phyloP scores from a whole-genome alignment of 257 asterid genomes.

The Cinchona pubescens region DNA sequence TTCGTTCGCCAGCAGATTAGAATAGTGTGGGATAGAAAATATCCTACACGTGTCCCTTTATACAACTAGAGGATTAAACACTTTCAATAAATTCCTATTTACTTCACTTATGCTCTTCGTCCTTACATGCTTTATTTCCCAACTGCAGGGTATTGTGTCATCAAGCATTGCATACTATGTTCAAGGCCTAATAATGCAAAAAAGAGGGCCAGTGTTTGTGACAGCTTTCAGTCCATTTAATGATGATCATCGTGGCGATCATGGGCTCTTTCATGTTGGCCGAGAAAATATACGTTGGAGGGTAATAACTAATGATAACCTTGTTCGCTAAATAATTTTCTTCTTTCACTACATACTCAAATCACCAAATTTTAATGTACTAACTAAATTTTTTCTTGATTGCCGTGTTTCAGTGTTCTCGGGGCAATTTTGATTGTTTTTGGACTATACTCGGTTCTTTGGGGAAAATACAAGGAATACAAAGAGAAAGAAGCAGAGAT shows the following conservation, averaged over 20 bases:
- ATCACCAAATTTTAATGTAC: not conserved
- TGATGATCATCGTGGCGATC: slow-evolving; percentile 88
- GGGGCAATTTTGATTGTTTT: slow-evolving; percentile 51
- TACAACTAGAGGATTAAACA: no score
- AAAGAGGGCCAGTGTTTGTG: slow-evolving; percentile 76
- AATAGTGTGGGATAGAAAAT: no score
- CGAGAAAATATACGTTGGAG: slow-evolving; percentile 77
- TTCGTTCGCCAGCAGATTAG: no score
- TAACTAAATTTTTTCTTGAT: not conserved
- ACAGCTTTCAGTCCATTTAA: slow-evolving; percentile 89
- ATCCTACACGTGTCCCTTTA: no score
- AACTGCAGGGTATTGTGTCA: slow-evolving; percentile 74
- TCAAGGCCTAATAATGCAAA: slow-evolving; percentile 80
- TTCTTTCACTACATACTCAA: not conserved
- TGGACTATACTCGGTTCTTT: slow-evolving; percentile 49
- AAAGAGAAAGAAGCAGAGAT: slow-evolving; percentile 39
- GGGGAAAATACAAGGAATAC: slow-evolving; percentile 61
- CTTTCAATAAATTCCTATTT: not conserved
- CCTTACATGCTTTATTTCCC: not conserved
- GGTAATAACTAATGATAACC: slow-evolving; percentile 39
- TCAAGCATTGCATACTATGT: slow-evolving; percentile 90
- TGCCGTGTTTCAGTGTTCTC: slow-evolving; percentile 30
- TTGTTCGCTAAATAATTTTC: not conserved
- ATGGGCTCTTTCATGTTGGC: slow-evolving; percentile 89
- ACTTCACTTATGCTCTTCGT: not conserved